Conservation (phyloP, 164 flowering plant genomes). For the Akebia trifoliata region DNA sequence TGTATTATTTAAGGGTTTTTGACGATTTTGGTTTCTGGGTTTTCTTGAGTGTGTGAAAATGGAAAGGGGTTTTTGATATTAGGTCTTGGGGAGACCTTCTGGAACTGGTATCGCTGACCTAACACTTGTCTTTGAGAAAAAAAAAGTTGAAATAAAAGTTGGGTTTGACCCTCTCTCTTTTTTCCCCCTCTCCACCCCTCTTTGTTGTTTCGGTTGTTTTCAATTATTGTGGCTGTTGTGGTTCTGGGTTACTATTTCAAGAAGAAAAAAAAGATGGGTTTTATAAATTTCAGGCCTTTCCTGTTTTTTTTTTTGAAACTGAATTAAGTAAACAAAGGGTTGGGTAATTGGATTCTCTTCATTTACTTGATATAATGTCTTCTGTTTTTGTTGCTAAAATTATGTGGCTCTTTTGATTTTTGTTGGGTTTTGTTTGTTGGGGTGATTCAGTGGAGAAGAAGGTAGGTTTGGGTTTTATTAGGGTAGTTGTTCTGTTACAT, state of each 20-base stretch:
- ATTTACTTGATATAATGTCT: conserved; percentile 1
- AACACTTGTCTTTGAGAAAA: neutral
- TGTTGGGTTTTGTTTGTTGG: neutral
- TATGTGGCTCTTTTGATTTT: neutral
- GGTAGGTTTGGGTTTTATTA: conserved; percentile 4
- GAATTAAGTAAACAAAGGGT: neutral
- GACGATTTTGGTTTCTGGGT: conserved; percentile 10
- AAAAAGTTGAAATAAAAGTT: conserved; percentile 5
- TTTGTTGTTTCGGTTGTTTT: neutral
- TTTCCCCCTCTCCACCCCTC: neutral
- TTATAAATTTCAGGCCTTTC: neutral
- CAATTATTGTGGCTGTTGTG: neutral
- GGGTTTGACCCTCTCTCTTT: conserved; percentile 1
- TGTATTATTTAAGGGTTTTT: neutral
- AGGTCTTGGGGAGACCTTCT: conserved; percentile 2
- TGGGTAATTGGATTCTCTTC: neutral
- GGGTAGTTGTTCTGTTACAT: conserved; percentile 8
- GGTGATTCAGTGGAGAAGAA: neutral
- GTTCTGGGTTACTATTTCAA: neutral
- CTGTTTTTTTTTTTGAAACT: neutral
- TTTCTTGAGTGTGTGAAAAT: neutral
- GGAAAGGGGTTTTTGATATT: conserved; percentile 9
- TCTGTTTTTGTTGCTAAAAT: conserved; percentile 7
- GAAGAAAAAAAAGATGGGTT: conserved; percentile 3
- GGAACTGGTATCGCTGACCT: conserved; percentile 10